Evolutionary conservation across 1,284 basidiomycete genomes (phyloP).

Genomic region (Fistulinella cinereoalba): DNA sequence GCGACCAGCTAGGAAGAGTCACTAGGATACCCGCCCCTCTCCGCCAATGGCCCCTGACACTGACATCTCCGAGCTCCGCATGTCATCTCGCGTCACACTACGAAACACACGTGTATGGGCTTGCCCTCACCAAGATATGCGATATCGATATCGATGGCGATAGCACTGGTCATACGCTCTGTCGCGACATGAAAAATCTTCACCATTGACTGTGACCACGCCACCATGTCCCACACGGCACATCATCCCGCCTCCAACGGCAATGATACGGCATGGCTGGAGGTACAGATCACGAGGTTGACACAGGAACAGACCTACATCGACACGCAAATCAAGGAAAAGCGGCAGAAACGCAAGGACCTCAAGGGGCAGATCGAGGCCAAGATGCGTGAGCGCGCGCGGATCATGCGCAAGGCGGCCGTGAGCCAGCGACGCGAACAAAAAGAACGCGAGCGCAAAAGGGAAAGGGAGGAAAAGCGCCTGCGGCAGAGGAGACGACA

Average conservation of each 20-base stretch:
- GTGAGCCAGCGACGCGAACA: background rate
- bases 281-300: background rate
- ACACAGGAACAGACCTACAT: background rate
- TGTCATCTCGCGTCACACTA: too few species aligned
- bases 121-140: too few species aligned
- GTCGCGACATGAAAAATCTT: too few species aligned
- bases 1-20: too few species aligned
- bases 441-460: background rate
- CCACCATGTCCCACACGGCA: background rate
- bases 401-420: background rate
- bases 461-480: background rate
- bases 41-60: too few species aligned
- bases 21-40: too few species aligned
- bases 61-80: too few species aligned
- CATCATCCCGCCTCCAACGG: background rate
- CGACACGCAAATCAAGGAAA: background rate
- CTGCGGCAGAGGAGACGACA: background rate
- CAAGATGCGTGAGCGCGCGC: background rate
- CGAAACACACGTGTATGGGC: too few species aligned
- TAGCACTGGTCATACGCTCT: too few species aligned
- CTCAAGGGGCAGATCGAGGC: background rate
- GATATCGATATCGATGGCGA: too few species aligned
- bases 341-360: background rate
- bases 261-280: background rate
- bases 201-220: too few species aligned